phyloP scores from a whole-genome alignment of 2,329 filamentous ascomycete species.

The Neopestalotiopsis clavispora region DNA sequence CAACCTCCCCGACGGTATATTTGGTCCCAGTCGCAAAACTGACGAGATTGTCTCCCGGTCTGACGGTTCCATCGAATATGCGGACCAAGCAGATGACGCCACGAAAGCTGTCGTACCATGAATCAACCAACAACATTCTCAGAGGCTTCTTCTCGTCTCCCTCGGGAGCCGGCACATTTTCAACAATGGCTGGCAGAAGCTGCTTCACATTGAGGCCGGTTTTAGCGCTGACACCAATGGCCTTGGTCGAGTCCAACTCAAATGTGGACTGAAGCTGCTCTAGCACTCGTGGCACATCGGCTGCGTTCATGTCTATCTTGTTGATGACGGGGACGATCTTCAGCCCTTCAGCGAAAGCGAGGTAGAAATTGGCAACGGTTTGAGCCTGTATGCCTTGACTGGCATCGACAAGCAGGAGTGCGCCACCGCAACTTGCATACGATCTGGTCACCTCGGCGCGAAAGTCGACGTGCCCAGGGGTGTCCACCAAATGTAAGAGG shows the following conservation, averaged over 20 bases:
- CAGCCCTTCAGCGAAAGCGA: slow-evolving; percentile 91
- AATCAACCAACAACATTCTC: slow-evolving; percentile 89
- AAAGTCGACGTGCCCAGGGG: slow-evolving; percentile 97
- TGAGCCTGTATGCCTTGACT: slow-evolving; percentile 97
- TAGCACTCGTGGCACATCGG: slow-evolving; percentile 84
- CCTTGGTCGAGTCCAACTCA: slow-evolving; percentile 80
- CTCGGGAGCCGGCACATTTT: slow-evolving; percentile 79
- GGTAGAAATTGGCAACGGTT: slow-evolving; percentile 97
- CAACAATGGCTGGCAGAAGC: slow-evolving; percentile 85
- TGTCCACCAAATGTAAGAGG: slow-evolving; percentile 93
- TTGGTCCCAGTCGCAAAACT: slow-evolving; percentile 88
- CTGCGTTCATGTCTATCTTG: slow-evolving; percentile 91
- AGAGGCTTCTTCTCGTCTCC: slow-evolving; percentile 77
- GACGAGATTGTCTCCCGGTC: slow-evolving; percentile 81
- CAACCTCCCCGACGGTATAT: slow-evolving; percentile 94
- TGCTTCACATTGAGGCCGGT: slow-evolving; percentile 85
- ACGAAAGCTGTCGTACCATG: slow-evolving; percentile 97
- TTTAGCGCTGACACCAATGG: slow-evolving; percentile 82
- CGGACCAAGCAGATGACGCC: slow-evolving; percentile 91
- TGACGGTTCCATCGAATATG: slow-evolving; percentile 86
- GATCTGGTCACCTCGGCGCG: slow-evolving; percentile 93
- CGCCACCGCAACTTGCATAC: slow-evolving; percentile 95
- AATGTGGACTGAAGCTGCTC: slow-evolving; percentile 87
- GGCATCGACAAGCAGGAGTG: slow-evolving; percentile 90
- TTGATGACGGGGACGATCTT: slow-evolving; percentile 91